Base-by-base conservation (phyloP, 768 basidiomycete species). In the Suillus occidentalis region DNA sequence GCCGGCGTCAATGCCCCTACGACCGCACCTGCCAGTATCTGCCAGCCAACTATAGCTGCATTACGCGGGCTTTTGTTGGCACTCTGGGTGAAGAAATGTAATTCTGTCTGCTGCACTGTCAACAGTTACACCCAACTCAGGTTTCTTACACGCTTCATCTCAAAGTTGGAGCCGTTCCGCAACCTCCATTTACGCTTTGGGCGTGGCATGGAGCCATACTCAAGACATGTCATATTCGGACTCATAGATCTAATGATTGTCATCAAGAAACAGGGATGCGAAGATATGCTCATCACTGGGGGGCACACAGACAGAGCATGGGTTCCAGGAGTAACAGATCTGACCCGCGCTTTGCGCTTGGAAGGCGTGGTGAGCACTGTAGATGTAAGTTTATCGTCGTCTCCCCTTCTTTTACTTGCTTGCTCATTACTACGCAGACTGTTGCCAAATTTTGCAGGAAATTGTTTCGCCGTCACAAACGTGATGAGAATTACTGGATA, bases 211-310 rank as follows among this genome's bases (percentile, higher is more conserved):
- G 57, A 58, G 37, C 57, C 57, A 40, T 39, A 58, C 37, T 18
- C 57, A 3, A 58, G 3, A 58, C 4, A 58, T 18, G 25, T 58
- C 25, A 58, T 58, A 10, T 58, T 39, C 22, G 39, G 22, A 10
- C 57, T 58, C 5, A 58, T 58, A 58, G 57, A 58, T 58, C 57
- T 58, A 25, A 58, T 58, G 57, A 18, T 58, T 28, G 39, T 58
- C 16, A 40, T 58, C 39, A 58, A 58, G 57, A 25, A 58, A 18
- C 39, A 40, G 57, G 37, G 57, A 40, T 58, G 57, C 16, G 57
- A 58, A 58, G 57, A 58, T 5, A 58, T 58, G 57, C 39, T 58
- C 39, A 58, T 58, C 28, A 58, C 57, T 58, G 57, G 57, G 25
- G 57, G 39, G 3, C 57, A 58, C 25, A 58, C 57, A 58, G 57